Percentiles rank a stretch among this genome's conserved stretches.
phyloP scores from a whole-genome alignment of 2,329 filamentous ascomycete species.

The Tolypocladium cylindrosporum region DNA sequence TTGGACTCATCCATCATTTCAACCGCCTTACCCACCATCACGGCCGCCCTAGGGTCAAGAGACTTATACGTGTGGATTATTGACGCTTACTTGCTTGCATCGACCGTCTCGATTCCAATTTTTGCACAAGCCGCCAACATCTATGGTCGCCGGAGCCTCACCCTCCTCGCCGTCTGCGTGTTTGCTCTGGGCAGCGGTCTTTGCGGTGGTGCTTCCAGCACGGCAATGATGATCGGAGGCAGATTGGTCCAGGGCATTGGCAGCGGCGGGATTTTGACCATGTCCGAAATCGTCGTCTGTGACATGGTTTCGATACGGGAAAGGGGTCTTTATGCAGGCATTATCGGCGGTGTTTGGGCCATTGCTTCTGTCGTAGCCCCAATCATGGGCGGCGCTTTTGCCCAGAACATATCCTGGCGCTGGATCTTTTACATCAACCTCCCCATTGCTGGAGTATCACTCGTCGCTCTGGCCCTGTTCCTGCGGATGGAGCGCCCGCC shows the following conservation, averaged over 20 bases:
- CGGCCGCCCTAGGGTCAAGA: constrained; percentile 8
- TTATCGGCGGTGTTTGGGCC: constrained; percentile 16
- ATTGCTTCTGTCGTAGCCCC: constrained; percentile 19
- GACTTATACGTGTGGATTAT: constrained; percentile 15
- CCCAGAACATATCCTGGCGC: constrained; percentile 18
- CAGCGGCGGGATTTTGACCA: constrained; percentile 8
- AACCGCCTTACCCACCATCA: constrained; percentile 18
- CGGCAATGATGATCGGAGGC: constrained; percentile 32
- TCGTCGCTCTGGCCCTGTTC: constrained; percentile 18
- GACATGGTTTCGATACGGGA: constrained; percentile 38
- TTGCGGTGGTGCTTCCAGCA: constrained; percentile 11
- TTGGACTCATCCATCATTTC: constrained; percentile 18
- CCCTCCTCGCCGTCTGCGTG: constrained; percentile 15
- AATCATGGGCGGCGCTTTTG: constrained; percentile 12
- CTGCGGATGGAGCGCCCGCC: constrained; percentile 18
- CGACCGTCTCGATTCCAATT: constrained; percentile 1
- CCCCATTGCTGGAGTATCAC: constrained; percentile 19
- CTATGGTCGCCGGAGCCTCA: constrained; percentile 34
- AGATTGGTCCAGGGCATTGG: constrained; percentile 31
- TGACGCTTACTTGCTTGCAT: constrained; percentile 12
- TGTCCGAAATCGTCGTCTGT: constrained; percentile 17
- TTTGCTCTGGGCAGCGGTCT: constrained; percentile 14
- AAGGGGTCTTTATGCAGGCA: constrained; percentile 27
- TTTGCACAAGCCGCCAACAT: constrained; percentile 38
- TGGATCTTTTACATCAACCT: constrained; percentile 32